Base-by-base conservation (phyloP, 106 monocot genomes). In the Phalaenopsis aphrodite region DNA sequence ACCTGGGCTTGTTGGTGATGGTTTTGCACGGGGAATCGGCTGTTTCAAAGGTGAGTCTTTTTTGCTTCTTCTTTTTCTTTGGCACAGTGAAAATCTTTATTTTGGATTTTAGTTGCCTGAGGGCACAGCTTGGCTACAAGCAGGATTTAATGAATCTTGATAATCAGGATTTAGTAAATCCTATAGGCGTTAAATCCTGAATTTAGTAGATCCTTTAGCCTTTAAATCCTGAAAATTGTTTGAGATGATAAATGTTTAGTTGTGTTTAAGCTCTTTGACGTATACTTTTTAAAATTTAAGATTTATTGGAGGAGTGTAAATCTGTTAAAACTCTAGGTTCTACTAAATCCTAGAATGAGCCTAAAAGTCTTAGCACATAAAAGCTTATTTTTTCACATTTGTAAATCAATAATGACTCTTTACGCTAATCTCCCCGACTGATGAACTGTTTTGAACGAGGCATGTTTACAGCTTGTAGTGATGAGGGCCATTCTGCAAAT, bases 11-110 rank as follows among this genome's bases (percentile, higher is more conserved):
- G 81, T 85, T 24, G 95, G 95, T 3, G 95, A 95, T 75, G 95
- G 95, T 15, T 95, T 88, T 74, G 89, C 77, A 0, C 79, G 69
- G n/a, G 95, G 95, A 41, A 17, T 65, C 52, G 95, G 93, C n/a
- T 95, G 95, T 75, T 85, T 83, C 65, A 84, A 88, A 91, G 84
- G 93, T 87, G 30, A 84, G 18, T 30, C 10, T 73, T 73, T 42
- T 42, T 36, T 23, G 0, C 2, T 69, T 30, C 8, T 38, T 38
- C 18, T 69, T 38, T 3, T 4, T 69, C 39, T 69, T 38, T 21
- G 12, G 5, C 19, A 1, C 37, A 12, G 2, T 4, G 0, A 8
- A 8, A 67, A 5, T 30, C 39, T 11, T 69, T 12, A 4, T 69
- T 66, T 69, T 37, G 69, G 36, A 69, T 69, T 69, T 61, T 61